Evolutionary conservation across 441 rosid species (phyloP).

Genomic region (Croton laevigatus): DNA sequence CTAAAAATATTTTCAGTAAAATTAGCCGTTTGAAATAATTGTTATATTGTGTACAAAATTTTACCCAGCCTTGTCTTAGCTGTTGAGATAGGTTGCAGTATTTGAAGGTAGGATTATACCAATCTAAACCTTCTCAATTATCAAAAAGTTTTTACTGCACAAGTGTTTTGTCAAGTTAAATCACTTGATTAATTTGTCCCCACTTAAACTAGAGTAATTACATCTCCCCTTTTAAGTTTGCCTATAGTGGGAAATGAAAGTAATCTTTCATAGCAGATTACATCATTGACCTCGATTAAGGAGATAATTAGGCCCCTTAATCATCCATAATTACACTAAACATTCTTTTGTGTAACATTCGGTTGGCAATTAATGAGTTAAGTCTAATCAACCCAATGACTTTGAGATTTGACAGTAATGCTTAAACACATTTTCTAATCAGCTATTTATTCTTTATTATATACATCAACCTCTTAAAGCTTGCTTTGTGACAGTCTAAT

Average conservation of each 20-base stretch:
- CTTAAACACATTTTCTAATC: constrained; percentile 11
- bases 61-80: no score
- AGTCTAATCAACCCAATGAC: constrained; percentile 19
- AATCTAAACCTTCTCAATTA: constrained; percentile 1
- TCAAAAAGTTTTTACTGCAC: background rate
- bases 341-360: constrained; percentile 10
- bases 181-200: constrained; percentile 19
- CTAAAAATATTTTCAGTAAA: no score
- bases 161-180: background rate
- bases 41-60: no score
- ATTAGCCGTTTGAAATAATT: no score
- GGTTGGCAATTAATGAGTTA: constrained; percentile 14
- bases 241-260: constrained; percentile 31
- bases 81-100: constrained; percentile 14
- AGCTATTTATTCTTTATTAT: constrained; percentile 12
- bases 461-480: constrained; percentile 7
- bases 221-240: constrained; percentile 20
- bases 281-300: constrained; percentile 35
- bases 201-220: constrained; percentile 22
- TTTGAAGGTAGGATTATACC: constrained; percentile 10
- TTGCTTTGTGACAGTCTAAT: background rate
- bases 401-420: background rate
- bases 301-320: constrained; percentile 28
- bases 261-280: constrained; percentile 35
- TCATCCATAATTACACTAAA: constrained; percentile 10